Evolutionary conservation across 345 rosid genomes (phyloP).

Genomic region (Zanthoxylum bungeanum): DNA sequence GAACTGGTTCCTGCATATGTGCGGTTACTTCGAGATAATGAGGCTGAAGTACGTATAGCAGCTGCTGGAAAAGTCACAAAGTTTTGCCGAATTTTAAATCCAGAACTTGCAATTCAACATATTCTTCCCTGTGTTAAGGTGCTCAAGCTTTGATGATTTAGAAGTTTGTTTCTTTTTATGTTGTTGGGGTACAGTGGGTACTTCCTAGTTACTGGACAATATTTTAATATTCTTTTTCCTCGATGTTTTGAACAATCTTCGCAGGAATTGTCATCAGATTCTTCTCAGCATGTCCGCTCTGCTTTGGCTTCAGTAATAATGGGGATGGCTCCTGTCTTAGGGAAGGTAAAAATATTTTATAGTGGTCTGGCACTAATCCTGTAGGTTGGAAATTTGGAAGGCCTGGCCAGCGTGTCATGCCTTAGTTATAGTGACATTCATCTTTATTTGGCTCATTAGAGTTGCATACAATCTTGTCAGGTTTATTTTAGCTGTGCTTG

Average conservation of each 20-base stretch:
- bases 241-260: constrained; percentile 16
- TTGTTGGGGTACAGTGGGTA: background rate
- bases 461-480: background rate
- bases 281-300: constrained; percentile 97
- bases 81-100: constrained; percentile 82
- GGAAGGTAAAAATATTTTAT: constrained; percentile 35
- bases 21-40: constrained; percentile 89
- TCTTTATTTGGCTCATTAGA: background rate
- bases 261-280: constrained; percentile 93
- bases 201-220: background rate
- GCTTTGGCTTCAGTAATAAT: constrained; percentile 97
- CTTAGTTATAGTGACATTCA: background rate
- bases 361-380: background rate
- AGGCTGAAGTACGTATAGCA: constrained; percentile 98
- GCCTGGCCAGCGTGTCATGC: background rate
- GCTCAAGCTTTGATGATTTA: constrained; percentile 5
- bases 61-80: constrained; percentile 97
- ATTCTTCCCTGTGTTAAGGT: constrained; percentile 96
- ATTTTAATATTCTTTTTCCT: constrained; percentile 4
- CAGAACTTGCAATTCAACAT: constrained; percentile 79
- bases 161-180: constrained; percentile 4
- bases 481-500: background rate
- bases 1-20: constrained; percentile 95
- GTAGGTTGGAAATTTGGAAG: background rate
- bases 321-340: constrained; percentile 97